These are phyloP conservation scores for Dictyostelium intermedium DNA, from an alignment of 78 protist genomes.

Conservation along the genomic window DNA sequence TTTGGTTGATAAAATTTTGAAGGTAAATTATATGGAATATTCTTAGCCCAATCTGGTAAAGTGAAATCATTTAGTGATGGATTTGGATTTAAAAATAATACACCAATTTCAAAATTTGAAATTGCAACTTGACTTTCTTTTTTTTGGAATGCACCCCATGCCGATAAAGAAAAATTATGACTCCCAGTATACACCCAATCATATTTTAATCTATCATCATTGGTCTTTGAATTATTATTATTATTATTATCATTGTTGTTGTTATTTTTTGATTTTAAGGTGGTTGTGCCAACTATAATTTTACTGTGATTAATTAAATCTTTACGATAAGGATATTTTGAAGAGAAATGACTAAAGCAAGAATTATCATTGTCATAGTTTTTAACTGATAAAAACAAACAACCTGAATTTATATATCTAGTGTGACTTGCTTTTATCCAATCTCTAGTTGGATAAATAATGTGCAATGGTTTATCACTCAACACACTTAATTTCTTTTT, in stretches of 20 bases:
- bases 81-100: constrained; percentile 5
- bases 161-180: constrained; percentile 55
- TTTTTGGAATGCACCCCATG: constrained; percentile 67
- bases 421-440: not conserved
- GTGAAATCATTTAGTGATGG: not conserved
- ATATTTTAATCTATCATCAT: not conserved
- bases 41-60: not conserved
- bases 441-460: constrained; percentile 7
- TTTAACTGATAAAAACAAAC: not conserved
- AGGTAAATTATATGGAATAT: constrained; percentile 19
- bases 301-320: constrained; percentile 27
- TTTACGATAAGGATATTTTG: not conserved
- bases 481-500: not conserved
- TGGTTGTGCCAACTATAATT: constrained; percentile 30
- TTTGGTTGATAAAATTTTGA: not conserved
- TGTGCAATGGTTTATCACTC: constrained; percentile 16
- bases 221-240: not conserved
- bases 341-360: not conserved
- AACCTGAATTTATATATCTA: not conserved
- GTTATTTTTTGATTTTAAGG: not conserved
- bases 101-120: constrained; percentile 60
- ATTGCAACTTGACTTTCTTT: constrained; percentile 21
- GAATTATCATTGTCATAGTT: constrained; percentile 31
- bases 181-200: constrained; percentile 68
- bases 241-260: no score